Conservation (phyloP, 805 yeast genomes). For the Saturnispora ahearnii region DNA sequence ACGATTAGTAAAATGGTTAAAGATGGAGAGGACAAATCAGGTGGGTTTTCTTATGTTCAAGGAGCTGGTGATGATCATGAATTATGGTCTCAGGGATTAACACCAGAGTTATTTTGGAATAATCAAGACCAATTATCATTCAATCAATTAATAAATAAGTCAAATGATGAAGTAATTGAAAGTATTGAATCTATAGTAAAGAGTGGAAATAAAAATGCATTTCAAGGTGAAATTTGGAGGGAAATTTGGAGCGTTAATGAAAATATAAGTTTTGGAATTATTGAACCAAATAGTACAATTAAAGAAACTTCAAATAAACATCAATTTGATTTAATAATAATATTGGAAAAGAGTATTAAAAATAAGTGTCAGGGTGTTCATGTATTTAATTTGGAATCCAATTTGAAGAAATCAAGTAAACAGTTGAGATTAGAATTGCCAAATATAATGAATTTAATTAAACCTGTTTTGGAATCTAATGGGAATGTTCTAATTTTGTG, state of each 20-base stretch:
- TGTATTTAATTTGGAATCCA: constrained; percentile 18
- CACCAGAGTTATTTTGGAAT: constrained; percentile 51
- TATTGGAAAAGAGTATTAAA: constrained; percentile 13
- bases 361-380: constrained; percentile 17
- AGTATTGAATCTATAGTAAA: constrained; percentile 7
- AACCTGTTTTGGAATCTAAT: constrained; percentile 10
- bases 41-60: constrained; percentile 61
- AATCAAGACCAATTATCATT: constrained; percentile 20
- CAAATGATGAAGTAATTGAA: constrained; percentile 26
- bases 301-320: background rate
- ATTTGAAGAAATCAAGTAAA: constrained; percentile 59
- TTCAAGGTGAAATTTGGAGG: background rate
- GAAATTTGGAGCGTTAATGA: constrained; percentile 11
- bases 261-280: constrained; percentile 20
- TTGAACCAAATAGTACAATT: constrained; percentile 5
- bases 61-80: constrained; percentile 97
- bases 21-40: constrained; percentile 42
- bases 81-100: constrained; percentile 58
- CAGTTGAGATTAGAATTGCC: constrained; percentile 43
- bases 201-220: background rate
- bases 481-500: constrained; percentile 42
- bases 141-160: constrained; percentile 13
- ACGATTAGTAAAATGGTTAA: constrained; percentile 56
- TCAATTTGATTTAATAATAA: constrained; percentile 22
- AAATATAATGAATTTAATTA: constrained; percentile 27